Evolutionary conservation across 805 yeast species (phyloP), one percentile per base, ranked within the genome.

Genomic region (Lachancea waltii): DNA sequence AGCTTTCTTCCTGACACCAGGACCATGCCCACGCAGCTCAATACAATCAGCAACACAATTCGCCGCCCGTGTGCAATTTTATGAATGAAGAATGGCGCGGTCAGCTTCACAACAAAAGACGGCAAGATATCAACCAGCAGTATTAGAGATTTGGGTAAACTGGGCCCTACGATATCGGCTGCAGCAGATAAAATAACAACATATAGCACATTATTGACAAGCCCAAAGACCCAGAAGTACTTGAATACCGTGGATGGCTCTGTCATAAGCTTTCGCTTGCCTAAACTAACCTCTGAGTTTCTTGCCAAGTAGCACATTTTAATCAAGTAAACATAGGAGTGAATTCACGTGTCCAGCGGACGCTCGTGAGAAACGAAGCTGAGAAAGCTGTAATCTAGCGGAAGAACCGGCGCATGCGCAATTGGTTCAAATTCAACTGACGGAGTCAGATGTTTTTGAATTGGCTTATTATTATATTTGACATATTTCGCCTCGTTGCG

Each of bases 101-200:
- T 36, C 5, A 81, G 43, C 56, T 90, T 90, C 46, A 85, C 58
- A 1, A 72, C 23, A 48, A 90, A 81, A 1, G 95, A 73, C 0
- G 98, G 97, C 13, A 85, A 48, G 21, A 90, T 85, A 57, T 90
- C 96, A 0, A 95, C 90, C 42, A 90, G 63, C 5, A 90, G 64
- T 4, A 90, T 95, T 2, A 80, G 63, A 1, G 95, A 89, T 59
- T 90, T 90, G 7, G 98, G 97, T 0, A 82, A 73, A 5, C 68
- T 49, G 1, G 85, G 75, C 0, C 96, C 95, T 1, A 89, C 96
- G 10, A 90, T 65, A 55, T 90, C 98, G 22, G 85, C 75, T 2
- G 97, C 97, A 0, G 97, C 95, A 0, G 95, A 79, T 10, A 90
- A 66, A 27, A 90, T 89, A 11, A 90, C 90, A 22, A 90, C 97